phyloP scores from a whole-genome alignment of 345 rosid species.

The Cardamine resedifolia region DNA sequence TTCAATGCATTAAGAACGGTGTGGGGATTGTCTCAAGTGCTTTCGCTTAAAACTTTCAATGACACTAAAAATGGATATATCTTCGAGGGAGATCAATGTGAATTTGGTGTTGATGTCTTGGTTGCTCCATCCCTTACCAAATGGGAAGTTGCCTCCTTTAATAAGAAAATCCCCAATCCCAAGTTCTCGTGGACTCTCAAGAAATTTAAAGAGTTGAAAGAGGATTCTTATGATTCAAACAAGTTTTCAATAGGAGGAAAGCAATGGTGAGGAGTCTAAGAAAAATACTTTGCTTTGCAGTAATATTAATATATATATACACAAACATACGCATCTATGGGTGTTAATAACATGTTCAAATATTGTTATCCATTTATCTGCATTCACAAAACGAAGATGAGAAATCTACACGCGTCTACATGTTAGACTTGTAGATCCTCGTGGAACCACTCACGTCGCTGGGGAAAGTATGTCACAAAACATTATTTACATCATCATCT shows the following conservation, averaged over 20 bases:
- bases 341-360: neutral
- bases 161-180: neutral
- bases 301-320: neutral
- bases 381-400: neutral
- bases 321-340: neutral
- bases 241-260: neutral
- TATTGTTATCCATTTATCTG: neutral
- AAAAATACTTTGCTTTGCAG: neutral
- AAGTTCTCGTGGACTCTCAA: neutral
- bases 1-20: neutral
- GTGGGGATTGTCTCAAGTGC: neutral
- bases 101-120: neutral
- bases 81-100: neutral
- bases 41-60: neutral
- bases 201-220: neutral
- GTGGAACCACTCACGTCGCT: neutral
- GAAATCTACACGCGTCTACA: neutral
- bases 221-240: neutral
- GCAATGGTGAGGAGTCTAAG: neutral
- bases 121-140: neutral
- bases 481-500: neutral
- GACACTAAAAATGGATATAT: neutral
- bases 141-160: neutral
- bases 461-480: neutral
- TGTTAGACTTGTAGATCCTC: neutral